phyloP scores from a whole-genome alignment of 1,139 yeast species.

The Pneumocystis canis region DNA sequence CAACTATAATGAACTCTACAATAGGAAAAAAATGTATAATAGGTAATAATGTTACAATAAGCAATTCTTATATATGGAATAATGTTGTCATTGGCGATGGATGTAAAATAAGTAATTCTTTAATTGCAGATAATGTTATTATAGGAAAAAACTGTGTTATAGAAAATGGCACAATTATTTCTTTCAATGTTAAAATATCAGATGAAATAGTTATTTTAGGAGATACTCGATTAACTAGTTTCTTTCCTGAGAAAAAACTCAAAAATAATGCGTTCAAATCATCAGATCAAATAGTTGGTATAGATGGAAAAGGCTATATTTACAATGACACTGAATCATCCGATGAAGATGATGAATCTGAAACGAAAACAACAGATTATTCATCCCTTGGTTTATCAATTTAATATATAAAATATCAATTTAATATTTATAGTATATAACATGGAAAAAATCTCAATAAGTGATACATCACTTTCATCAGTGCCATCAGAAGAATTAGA shows the following conservation, averaged over 20 bases:
- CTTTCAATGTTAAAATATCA: slow-evolving; percentile 59
- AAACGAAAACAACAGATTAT: slow-evolving; percentile 22
- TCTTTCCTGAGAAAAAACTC: slow-evolving; percentile 18
- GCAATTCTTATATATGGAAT: slow-evolving; percentile 78
- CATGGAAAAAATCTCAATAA: slow-evolving; percentile 48
- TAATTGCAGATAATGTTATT: slow-evolving; percentile 50
- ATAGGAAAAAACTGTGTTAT: slow-evolving; percentile 40
- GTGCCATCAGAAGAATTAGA: slow-evolving; percentile 27
- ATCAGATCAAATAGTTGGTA: slow-evolving; percentile 38
- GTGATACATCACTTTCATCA: slow-evolving; percentile 61
- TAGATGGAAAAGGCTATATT: slow-evolving; percentile 43
- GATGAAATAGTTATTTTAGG: slow-evolving; percentile 19
- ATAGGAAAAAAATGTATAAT: slow-evolving; percentile 76
- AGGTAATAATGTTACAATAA: slow-evolving; percentile 59
- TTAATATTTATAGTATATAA: slow-evolving; percentile 35
- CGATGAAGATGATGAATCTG: slow-evolving; percentile 25
- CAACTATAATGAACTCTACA: slow-evolving; percentile 47
- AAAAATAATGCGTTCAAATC: slow-evolving; percentile 18
- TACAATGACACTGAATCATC: slow-evolving; percentile 31
- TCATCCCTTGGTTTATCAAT: slow-evolving; percentile 13
- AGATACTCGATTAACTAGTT: slow-evolving; percentile 16
- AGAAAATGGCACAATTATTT: slow-evolving; percentile 63
- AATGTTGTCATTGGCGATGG: slow-evolving; percentile 57
- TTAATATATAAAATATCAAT: not conserved
- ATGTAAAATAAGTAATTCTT: slow-evolving; percentile 41